Evolutionary conservation across 805 yeast species (phyloP).

Genomic region (Isabelozyma rhagii): DNA sequence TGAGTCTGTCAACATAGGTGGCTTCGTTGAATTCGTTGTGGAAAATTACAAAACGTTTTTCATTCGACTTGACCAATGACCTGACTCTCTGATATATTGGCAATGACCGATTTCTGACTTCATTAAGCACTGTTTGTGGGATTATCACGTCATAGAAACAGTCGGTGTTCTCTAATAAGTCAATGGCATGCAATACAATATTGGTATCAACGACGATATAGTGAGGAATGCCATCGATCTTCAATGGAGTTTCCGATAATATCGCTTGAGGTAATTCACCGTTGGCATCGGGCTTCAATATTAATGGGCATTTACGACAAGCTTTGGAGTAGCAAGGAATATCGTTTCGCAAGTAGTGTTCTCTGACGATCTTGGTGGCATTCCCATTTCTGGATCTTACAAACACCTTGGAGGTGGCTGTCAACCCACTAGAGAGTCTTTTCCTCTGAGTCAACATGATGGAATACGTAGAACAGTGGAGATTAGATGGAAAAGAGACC

Average conservation of each 20-base stretch:
- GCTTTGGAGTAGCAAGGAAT: conserved; percentile 82
- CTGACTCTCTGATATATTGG: conserved; percentile 87
- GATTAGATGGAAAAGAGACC: neutral
- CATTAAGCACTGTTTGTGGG: conserved; percentile 95
- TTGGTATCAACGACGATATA: conserved; percentile 87
- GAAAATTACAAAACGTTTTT: conserved; percentile 82
- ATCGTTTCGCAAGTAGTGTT: conserved; percentile 88
- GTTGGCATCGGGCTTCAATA: conserved; percentile 58
- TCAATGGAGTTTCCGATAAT: conserved; percentile 61
- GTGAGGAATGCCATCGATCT: conserved; percentile 56
- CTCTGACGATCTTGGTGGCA: conserved; percentile 88
- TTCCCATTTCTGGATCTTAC: conserved; percentile 88
- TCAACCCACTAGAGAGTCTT: conserved; percentile 38
- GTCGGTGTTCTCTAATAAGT: conserved; percentile 71
- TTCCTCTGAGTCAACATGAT: conserved; percentile 25
- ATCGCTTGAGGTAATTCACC: conserved; percentile 66
- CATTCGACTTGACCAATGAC: conserved; percentile 68
- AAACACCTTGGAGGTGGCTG: conserved; percentile 84
- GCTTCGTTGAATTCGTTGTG: conserved; percentile 85
- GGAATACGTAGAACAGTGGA: neutral
- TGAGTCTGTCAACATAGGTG: conserved; percentile 61
- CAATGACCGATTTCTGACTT: conserved; percentile 80
- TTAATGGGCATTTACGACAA: conserved; percentile 60
- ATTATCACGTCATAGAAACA: conserved; percentile 86
- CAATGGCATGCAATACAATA: conserved; percentile 83